These are phyloP conservation scores for Clavispora fructus DNA, from an alignment of 805 yeast species.

Conservation along the genomic window DNA sequence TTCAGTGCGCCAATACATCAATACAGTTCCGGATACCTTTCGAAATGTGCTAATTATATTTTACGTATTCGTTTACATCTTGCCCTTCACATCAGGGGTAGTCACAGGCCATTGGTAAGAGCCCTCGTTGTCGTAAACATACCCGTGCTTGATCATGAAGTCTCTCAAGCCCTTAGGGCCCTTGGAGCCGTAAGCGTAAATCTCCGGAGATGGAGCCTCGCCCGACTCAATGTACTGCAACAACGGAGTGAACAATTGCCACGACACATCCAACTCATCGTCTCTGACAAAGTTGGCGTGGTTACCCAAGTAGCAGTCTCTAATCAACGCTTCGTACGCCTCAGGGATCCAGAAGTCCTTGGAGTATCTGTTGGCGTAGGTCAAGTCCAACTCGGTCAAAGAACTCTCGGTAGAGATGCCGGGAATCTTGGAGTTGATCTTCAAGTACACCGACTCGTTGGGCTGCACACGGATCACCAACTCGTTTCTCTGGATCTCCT, in stretches of 20 bases:
- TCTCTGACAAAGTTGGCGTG: conserved; percentile 98
- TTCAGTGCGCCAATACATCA: no score
- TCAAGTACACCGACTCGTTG: conserved; percentile 86
- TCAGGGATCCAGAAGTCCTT: conserved; percentile 92
- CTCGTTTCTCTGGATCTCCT: conserved; percentile 82
- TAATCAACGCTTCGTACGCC: conserved; percentile 92
- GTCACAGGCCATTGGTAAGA: conserved; percentile 91
- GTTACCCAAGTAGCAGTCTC: conserved; percentile 86
- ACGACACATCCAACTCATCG: conserved; percentile 90
- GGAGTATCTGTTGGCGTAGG: conserved; percentile 72
- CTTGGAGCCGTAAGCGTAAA: conserved; percentile 85
- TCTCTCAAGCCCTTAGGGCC: conserved; percentile 68
- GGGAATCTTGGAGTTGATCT: conserved; percentile 89
- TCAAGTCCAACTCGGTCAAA: conserved; percentile 84
- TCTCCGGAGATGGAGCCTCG: conserved; percentile 59
- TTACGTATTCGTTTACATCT: conserved; percentile 12
- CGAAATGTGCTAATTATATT: not conserved
- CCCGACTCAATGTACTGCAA: conserved; percentile 72
- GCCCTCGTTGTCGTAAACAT: conserved; percentile 56
- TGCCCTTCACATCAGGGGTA: conserved; percentile 37
- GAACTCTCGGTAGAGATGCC: conserved; percentile 81
- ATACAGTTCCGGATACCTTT: no score
- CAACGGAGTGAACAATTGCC: conserved; percentile 91
- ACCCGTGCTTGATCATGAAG: conserved; percentile 68
- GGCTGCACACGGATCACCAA: conserved; percentile 94